Evolutionary conservation across 2,329 filamentous ascomycete species (phyloP).

Genomic region (Septoria linicola): DNA sequence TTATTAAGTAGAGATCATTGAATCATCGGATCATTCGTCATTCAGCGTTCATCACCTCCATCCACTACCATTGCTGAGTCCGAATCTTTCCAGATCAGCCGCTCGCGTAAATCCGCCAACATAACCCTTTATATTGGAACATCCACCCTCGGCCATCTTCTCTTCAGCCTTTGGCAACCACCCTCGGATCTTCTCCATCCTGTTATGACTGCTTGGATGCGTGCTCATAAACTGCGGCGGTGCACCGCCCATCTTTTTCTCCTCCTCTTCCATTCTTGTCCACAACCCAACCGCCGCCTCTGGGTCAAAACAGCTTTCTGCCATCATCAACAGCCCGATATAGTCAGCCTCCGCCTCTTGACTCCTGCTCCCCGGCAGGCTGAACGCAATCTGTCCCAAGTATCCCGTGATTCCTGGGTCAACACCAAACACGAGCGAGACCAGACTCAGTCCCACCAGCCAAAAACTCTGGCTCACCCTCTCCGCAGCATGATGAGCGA

Average conservation of each 20-base stretch:
- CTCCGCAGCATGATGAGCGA: constrained; percentile 68
- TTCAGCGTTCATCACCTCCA: constrained; percentile 1
- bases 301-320: constrained; percentile 74
- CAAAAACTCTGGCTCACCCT: constrained; percentile 51
- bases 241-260: constrained; percentile 45
- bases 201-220: constrained; percentile 68
- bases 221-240: constrained; percentile 73
- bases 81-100: constrained; percentile 12
- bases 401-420: constrained; percentile 40
- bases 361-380: constrained; percentile 64
- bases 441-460: constrained; percentile 42
- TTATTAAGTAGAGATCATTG: too few relatives aligned
- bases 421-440: constrained; percentile 45
- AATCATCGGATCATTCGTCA: too few relatives aligned
- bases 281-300: constrained; percentile 64
- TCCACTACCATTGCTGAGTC: background rate
- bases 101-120: constrained; percentile 6
- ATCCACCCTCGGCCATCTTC: constrained; percentile 37
- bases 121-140: constrained; percentile 14
- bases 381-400: constrained; percentile 63
- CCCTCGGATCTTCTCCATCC: constrained; percentile 64
- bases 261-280: constrained; percentile 59
- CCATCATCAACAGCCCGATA: constrained; percentile 80
- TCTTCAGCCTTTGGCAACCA: constrained; percentile 51
- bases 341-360: constrained; percentile 77